phyloP scores from a whole-genome alignment of 345 rosid genomes.

The Gossypium herbaceum region DNA sequence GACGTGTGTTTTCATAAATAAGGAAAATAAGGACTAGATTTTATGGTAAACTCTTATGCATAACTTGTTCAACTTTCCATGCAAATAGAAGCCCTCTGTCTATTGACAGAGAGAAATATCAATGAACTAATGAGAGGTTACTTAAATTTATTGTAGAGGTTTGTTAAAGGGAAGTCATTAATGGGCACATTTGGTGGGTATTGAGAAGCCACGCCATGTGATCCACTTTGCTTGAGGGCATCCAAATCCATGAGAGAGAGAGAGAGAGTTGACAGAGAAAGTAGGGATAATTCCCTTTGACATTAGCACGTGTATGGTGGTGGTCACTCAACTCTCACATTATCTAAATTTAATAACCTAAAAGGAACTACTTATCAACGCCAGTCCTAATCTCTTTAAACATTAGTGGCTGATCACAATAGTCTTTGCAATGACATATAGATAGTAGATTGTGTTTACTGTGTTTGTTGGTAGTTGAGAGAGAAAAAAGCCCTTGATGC shows the following conservation, averaged over 20 bases:
- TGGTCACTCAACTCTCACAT: background rate
- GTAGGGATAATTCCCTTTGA: background rate
- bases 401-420: no score
- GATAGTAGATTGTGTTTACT: background rate
- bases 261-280: background rate
- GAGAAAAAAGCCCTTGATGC: background rate
- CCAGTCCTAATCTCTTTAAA: background rate
- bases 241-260: background rate
- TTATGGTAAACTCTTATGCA: background rate
- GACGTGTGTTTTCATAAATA: background rate
- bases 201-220: background rate
- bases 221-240: background rate
- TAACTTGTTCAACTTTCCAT: constrained; percentile 10
- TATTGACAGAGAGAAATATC: background rate
- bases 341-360: background rate
- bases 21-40: background rate
- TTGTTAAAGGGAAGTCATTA: background rate
- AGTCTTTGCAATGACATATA: no score
- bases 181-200: constrained; percentile 9
- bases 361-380: background rate
- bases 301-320: background rate
- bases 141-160: background rate
- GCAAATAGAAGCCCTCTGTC: background rate
- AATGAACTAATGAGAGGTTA: background rate
- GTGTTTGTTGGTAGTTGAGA: background rate